These are phyloP conservation scores for Xylaria acuta DNA, from an alignment of 495 filamentous ascomycete genomes.

Conservation along the genomic window DNA sequence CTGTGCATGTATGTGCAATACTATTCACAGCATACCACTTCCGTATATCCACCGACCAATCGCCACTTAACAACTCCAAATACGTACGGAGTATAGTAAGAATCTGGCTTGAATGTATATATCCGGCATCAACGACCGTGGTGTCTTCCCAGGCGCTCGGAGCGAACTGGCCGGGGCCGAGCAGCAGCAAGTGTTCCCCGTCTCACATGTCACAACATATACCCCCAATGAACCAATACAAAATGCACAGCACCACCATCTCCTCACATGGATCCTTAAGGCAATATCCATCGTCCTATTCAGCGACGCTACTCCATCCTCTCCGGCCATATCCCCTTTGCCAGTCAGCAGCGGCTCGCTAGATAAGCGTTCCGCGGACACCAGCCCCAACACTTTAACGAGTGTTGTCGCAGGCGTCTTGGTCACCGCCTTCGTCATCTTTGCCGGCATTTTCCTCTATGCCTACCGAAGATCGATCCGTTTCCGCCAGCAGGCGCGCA, in stretches of 20 bases:
- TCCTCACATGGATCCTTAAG: constrained; percentile 14
- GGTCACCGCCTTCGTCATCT: constrained; percentile 24
- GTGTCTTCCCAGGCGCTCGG: constrained; percentile 9
- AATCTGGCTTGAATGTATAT: constrained; percentile 21
- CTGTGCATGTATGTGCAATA: constrained; percentile 1
- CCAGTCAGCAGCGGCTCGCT: not conserved
- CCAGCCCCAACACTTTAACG: constrained; percentile 18
- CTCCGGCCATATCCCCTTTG: not conserved
- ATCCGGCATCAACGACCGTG: constrained; percentile 8
- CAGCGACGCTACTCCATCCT: not conserved
- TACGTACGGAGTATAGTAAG: not conserved
- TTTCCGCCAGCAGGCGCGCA: constrained; percentile 14
- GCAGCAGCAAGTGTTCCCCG: constrained; percentile 5
- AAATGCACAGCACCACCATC: not conserved
- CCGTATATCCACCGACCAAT: constrained; percentile 8
- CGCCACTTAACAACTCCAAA: not conserved
- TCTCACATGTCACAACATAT: constrained; percentile 14
- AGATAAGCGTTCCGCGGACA: constrained; percentile 14
- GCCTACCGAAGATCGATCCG: constrained; percentile 24
- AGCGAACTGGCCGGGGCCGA: not conserved
- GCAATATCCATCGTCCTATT: not conserved
- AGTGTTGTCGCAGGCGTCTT: constrained; percentile 21
- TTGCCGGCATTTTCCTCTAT: constrained; percentile 16
- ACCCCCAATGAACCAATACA: constrained; percentile 1
- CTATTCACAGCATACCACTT: not conserved